A percentile compares a stretch with the other conserved stretches of the same genome.
phyloP scores from a whole-genome alignment of 108 stramenopile genomes.

The Pinguiococcus pyrenoidosus region DNA sequence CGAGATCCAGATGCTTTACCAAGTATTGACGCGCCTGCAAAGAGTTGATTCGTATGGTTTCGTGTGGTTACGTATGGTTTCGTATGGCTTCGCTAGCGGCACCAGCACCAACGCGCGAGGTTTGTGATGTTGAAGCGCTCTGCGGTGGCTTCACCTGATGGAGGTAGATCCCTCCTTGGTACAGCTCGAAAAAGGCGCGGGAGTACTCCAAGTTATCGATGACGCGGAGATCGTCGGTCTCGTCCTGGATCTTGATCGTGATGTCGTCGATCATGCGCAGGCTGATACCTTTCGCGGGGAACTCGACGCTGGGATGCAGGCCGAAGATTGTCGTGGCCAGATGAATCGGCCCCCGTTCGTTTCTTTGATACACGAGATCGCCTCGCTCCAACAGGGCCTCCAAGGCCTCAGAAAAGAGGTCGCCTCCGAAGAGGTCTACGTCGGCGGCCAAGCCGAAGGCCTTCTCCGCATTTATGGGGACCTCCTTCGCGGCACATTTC shows the following conservation, averaged over 20 bases:
- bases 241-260: neutral
- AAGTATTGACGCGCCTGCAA: neutral
- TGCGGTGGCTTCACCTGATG: neutral
- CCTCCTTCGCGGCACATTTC: constrained; percentile 3
- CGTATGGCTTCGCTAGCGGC: neutral
- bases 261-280: constrained; percentile 8
- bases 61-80: too few species aligned
- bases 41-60: too few species aligned
- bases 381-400: too few species aligned
- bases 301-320: too few species aligned
- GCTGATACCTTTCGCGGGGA: neutral
- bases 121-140: too few species aligned
- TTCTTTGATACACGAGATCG: too few species aligned
- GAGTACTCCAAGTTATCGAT: constrained; percentile 6
- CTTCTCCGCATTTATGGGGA: constrained; percentile 5
- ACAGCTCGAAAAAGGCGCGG: constrained; percentile 12
- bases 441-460: too few species aligned
- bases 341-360: too few species aligned
- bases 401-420: too few species aligned
- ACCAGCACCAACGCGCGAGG: neutral
- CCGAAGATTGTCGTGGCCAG: too few species aligned
- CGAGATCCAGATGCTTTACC: constrained; percentile 5
- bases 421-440: too few species aligned
- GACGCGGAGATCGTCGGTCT: neutral
- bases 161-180: constrained; percentile 6